phyloP scores from a whole-genome alignment of 2,329 filamentous ascomycete species.

The Arthrobotrys pseudoclavata region DNA sequence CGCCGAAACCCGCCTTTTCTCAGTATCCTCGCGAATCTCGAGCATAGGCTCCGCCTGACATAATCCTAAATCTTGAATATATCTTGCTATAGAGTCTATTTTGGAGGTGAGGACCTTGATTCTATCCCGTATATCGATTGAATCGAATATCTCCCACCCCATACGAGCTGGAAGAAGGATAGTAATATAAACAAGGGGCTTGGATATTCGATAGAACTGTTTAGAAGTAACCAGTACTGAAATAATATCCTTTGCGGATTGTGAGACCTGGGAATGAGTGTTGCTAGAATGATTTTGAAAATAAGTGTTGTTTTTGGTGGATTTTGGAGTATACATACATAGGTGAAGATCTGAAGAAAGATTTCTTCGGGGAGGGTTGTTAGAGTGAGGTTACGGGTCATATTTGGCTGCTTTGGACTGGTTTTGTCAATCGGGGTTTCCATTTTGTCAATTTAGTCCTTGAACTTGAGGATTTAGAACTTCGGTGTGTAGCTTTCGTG shows the following conservation, averaged over 20 bases:
- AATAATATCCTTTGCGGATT: not conserved
- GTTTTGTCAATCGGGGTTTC: not conserved
- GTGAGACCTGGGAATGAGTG: not conserved
- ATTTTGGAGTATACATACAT: conserved; percentile 22
- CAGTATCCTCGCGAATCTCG: not conserved
- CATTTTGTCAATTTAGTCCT: too few relatives aligned
- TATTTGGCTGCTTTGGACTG: not conserved
- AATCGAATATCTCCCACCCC: not conserved
- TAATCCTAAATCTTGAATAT: conserved; percentile 30
- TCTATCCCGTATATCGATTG: not conserved
- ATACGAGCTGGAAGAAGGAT: not conserved
- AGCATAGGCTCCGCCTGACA: not conserved
- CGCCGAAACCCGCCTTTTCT: not conserved
- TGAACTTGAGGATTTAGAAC: too few relatives aligned
- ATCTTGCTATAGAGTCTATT: not conserved
- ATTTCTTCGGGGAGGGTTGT: conserved; percentile 17
- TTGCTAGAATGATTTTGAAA: too few relatives aligned
- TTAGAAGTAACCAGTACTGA: not conserved
- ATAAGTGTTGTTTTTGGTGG: conserved; percentile 33
- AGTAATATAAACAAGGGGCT: conserved; percentile 18
- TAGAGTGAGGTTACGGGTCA: not conserved
- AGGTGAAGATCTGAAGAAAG: conserved; percentile 17
- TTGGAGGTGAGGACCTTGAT: not conserved
- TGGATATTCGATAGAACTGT: conserved; percentile 17
- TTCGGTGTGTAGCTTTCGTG: too few relatives aligned